phyloP scores from a whole-genome alignment of 2,329 filamentous ascomycete species.

The Rutstroemia sp. region DNA sequence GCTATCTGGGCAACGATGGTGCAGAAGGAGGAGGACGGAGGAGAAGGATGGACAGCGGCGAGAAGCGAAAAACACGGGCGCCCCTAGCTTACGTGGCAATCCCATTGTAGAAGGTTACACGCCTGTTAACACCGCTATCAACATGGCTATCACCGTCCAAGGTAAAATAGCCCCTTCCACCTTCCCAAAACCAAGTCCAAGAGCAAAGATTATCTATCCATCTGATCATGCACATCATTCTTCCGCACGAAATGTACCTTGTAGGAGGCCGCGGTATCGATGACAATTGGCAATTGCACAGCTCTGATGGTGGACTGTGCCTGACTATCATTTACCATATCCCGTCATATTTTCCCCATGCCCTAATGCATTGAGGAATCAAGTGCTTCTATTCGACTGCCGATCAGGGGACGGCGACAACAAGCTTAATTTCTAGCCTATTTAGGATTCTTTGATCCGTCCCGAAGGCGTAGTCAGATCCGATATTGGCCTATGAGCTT shows the following conservation, averaged over 20 bases:
- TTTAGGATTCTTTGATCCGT: neutral
- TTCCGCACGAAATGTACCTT: neutral
- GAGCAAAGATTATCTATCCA: neutral
- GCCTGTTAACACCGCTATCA: too few species aligned
- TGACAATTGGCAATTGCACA: neutral
- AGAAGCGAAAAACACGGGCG: neutral
- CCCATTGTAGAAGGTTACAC: slow-evolving; percentile 3
- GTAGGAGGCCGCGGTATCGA: neutral
- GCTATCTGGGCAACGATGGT: too few species aligned
- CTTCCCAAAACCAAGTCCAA: neutral
- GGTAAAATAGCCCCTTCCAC: neutral
- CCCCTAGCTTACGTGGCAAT: neutral
- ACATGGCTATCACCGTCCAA: neutral
- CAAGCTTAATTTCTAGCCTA: neutral
- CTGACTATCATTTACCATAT: slow-evolving; percentile 1
- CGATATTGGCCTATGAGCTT: slow-evolving; percentile 8
- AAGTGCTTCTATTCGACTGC: slow-evolving; percentile 4
- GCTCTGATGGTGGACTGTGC: neutral
- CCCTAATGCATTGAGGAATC: neutral
- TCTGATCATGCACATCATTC: slow-evolving; percentile 1
- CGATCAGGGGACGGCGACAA: slow-evolving; percentile 2
- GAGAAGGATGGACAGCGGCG: neutral
- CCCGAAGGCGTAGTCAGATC: neutral
- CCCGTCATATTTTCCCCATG: neutral
- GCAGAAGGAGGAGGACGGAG: too few species aligned